Evolutionary conservation across 495 filamentous ascomycete species (phyloP).

Genomic region (Penicillium coprophilum): DNA sequence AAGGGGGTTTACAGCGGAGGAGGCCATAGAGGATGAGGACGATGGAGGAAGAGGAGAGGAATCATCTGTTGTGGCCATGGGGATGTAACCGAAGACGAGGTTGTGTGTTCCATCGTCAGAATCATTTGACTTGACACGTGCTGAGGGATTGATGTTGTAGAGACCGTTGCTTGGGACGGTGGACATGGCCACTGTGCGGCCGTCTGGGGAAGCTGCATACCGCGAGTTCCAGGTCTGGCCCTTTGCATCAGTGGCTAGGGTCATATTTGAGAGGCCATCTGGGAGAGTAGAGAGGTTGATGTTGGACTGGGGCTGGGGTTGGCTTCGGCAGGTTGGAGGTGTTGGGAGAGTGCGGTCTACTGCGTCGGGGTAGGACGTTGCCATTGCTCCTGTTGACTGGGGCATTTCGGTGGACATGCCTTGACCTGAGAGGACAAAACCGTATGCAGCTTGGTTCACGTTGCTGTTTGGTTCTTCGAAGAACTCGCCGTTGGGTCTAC

Average conservation of each 20-base stretch:
- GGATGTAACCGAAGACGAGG: conserved; percentile 32
- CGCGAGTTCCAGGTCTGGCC: conserved; percentile 21
- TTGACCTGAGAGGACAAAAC: conserved; percentile 33
- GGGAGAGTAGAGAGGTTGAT: conserved; percentile 12
- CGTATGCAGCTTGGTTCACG: conserved; percentile 28
- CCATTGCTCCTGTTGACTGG: conserved; percentile 21
- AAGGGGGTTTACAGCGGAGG: conserved; percentile 20
- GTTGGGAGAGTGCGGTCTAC: conserved; percentile 43
- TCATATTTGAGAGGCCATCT: conserved; percentile 20
- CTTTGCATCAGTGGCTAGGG: conserved; percentile 17
- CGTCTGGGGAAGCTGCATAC: neutral
- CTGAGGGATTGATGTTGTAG: conserved; percentile 19
- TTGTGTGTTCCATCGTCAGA: conserved; percentile 24
- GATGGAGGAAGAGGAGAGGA: conserved; percentile 6
- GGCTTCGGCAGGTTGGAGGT: conserved; percentile 28
- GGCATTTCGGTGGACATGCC: conserved; percentile 25
- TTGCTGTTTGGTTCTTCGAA: conserved; percentile 33
- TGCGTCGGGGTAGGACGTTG: conserved; percentile 21
- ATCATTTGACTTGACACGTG: conserved; percentile 22
- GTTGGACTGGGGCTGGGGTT: conserved; percentile 16
- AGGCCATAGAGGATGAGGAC: conserved; percentile 12
- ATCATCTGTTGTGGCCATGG: conserved; percentile 25
- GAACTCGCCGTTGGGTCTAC: conserved; percentile 22
- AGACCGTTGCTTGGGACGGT: conserved; percentile 18
- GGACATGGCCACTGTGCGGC: conserved; percentile 2